phyloP scores from a whole-genome alignment of 371 early-diverging fungal genomes.

The Mortierella sp. region DNA sequence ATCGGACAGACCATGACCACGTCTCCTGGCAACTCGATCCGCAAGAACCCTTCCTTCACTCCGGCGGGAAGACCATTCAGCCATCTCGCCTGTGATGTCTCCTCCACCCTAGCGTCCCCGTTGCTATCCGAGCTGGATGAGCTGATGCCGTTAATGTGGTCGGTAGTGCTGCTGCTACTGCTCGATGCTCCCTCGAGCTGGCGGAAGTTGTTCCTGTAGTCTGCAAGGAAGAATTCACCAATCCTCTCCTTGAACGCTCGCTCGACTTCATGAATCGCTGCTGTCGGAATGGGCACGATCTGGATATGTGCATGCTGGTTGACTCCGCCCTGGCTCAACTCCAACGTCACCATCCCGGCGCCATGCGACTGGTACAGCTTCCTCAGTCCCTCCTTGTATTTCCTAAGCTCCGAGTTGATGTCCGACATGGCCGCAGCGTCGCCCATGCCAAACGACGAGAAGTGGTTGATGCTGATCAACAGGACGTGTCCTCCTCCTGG shows the following conservation, averaged over 20 bases:
- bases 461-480: constrained; percentile 82
- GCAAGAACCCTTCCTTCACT: constrained; percentile 62
- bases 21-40: constrained; percentile 74
- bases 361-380: constrained; percentile 63
- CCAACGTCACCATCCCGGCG: constrained; percentile 76
- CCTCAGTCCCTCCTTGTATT: constrained; percentile 67
- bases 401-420: constrained; percentile 69
- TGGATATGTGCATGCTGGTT: constrained; percentile 80
- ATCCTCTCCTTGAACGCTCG: constrained; percentile 33
- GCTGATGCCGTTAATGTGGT: constrained; percentile 15
- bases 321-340: constrained; percentile 68
- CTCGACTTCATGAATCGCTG: constrained; percentile 57
- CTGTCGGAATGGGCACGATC: constrained; percentile 65
- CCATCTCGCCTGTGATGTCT: constrained; percentile 21
- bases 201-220: constrained; percentile 46
- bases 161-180: neutral
- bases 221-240: constrained; percentile 52
- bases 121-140: neutral
- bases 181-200: neutral
- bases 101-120: neutral
- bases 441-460: constrained; percentile 64
- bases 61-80: constrained; percentile 63
- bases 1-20: constrained; percentile 63
- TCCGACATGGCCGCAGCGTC: constrained; percentile 59
- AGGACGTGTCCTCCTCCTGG: constrained; percentile 82